Conservation (phyloP, 805 yeast species). For the Sporopachydermia lactativora region DNA sequence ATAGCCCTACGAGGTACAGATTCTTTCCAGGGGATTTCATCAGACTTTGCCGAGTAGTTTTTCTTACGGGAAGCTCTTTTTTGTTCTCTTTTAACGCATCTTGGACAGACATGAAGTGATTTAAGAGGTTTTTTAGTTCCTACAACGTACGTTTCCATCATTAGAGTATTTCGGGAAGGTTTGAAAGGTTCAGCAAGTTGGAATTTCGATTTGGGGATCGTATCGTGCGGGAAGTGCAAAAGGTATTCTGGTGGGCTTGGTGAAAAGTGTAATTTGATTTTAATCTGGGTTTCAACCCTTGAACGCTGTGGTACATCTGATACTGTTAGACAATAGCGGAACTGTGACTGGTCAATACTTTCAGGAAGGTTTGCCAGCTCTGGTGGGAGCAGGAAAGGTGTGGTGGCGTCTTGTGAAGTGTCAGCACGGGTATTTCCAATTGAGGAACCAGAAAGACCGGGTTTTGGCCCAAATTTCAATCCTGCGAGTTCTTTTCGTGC, state of each 20-base stretch:
- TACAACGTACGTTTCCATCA: conserved; percentile 69
- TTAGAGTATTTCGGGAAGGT: conserved; percentile 16
- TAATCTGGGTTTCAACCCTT: conserved; percentile 93
- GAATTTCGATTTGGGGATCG: conserved; percentile 76
- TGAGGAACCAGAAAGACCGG: conserved; percentile 16
- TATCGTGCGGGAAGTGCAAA: conserved; percentile 73
- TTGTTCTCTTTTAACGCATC: conserved; percentile 86
- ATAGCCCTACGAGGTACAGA: conserved; percentile 66
- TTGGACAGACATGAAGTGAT: conserved; percentile 67
- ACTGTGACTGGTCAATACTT: not conserved
- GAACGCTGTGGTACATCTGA: conserved; percentile 64
- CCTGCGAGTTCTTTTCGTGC: conserved; percentile 37
- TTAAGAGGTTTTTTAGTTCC: conserved; percentile 27
- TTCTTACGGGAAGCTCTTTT: conserved; percentile 91
- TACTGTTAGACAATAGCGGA: conserved; percentile 32
- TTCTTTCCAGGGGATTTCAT: conserved; percentile 66
- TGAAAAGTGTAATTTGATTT: conserved; percentile 47
- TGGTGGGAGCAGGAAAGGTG: not conserved
- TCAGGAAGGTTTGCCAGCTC: not conserved
- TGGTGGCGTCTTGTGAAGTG: not conserved
- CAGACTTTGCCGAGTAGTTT: conserved; percentile 56
- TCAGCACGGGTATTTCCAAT: not conserved
- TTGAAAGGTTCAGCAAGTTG: conserved; percentile 32
- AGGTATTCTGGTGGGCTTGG: conserved; percentile 69
- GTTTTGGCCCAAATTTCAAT: conserved; percentile 35